Evolutionary conservation across 2,329 filamentous ascomycete genomes (phyloP).

Genomic region (Polytolypa hystricis): DNA sequence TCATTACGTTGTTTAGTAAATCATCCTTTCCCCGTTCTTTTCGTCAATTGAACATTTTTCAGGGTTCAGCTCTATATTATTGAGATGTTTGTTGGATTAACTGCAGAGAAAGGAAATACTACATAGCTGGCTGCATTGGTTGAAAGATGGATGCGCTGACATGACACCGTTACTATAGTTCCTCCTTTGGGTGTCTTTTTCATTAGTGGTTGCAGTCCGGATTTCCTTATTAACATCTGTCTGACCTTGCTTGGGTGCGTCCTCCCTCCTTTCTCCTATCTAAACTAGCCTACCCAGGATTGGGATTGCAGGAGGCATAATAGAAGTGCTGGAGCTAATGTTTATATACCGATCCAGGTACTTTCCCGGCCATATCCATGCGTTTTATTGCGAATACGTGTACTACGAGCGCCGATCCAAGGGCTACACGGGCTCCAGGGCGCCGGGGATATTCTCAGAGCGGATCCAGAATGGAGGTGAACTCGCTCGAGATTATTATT

Average conservation of each 20-base stretch:
- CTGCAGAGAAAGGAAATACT: no score
- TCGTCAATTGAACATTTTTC: no score
- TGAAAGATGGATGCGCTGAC: no score
- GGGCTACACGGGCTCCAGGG: conserved; percentile 16
- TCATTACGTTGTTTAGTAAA: conserved; percentile 39
- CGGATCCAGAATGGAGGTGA: conserved; percentile 29
- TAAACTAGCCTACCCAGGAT: no score
- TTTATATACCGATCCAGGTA: conserved; percentile 36
- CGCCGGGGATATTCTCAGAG: conserved; percentile 31
- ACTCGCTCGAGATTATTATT: conserved; percentile 14
- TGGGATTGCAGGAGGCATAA: no score
- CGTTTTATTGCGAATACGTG: conserved; percentile 72
- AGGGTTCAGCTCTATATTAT: no score
- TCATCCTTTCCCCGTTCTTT: no score
- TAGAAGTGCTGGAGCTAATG: no score
- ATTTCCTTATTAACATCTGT: conserved; percentile 56
- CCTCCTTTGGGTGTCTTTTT: conserved; percentile 55
- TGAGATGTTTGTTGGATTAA: no score
- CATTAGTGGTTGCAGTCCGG: conserved; percentile 54
- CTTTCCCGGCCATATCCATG: conserved; percentile 67
- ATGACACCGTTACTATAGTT: conserved; percentile 41
- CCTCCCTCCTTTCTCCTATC: no score
- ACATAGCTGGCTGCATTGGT: no score
- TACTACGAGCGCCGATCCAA: conserved; percentile 57
- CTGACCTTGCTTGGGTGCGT: conserved; percentile 53